Conservation (phyloP, 768 basidiomycete species). For the Lactarius hengduanensis region DNA sequence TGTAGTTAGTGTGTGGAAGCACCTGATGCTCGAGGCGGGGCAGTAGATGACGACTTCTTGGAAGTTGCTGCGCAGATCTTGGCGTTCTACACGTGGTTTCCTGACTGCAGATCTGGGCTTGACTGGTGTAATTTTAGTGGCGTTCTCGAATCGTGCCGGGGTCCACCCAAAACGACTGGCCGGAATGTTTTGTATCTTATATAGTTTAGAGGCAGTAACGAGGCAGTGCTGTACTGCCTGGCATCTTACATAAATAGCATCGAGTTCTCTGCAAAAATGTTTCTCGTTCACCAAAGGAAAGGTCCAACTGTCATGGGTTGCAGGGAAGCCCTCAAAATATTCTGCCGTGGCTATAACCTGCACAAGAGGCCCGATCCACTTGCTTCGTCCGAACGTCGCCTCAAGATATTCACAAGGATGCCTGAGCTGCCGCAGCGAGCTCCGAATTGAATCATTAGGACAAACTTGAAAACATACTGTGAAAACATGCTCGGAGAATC, state of each 20-base stretch:
- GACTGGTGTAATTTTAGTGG: background rate
- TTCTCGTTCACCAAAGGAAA: background rate
- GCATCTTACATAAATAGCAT: background rate
- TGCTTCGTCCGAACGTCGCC: background rate
- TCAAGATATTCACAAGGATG: background rate
- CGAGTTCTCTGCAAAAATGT: background rate
- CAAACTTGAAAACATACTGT: background rate
- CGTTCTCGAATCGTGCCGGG: no score
- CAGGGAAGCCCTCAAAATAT: background rate
- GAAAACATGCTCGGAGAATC: background rate
- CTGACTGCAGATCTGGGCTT: background rate
- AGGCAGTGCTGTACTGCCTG: background rate
- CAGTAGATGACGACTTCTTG: background rate
- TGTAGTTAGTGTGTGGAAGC: background rate
- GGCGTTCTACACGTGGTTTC: background rate
- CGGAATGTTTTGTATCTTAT: background rate
- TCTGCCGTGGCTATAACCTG: background rate
- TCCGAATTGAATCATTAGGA: background rate
- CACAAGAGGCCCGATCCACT: background rate
- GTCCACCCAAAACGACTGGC: no score
- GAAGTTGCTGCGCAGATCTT: background rate
- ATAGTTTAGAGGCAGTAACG: background rate
- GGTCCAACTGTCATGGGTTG: background rate
- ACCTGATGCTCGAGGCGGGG: background rate
- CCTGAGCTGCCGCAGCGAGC: background rate